A percentile compares a stretch with the other conserved stretches of the same genome.
Evolutionary conservation across 768 basidiomycete genomes (phyloP).

Genomic region (Suillus americanus): DNA sequence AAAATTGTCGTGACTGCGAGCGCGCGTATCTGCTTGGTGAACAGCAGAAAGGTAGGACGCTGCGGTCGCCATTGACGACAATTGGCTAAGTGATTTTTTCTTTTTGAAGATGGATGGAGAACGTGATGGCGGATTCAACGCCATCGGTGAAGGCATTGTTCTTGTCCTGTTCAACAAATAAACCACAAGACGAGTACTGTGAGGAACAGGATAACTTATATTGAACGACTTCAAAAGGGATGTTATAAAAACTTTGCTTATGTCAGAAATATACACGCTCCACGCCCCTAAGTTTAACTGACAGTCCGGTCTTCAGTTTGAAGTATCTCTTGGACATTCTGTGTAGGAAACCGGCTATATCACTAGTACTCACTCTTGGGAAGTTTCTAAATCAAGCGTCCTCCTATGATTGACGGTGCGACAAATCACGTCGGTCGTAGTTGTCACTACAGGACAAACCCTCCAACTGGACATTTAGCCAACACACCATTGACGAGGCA

Average conservation of each 20-base stretch:
- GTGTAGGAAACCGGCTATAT: neutral
- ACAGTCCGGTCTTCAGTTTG: neutral
- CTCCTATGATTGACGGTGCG: neutral
- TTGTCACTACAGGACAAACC: neutral
- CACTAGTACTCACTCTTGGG: neutral
- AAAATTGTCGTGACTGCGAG: conserved; percentile 43
- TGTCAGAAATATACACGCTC: neutral
- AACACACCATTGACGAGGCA: neutral
- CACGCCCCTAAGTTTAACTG: neutral
- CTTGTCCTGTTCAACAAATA: conserved; percentile 10
- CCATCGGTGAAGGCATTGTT: conserved; percentile 62
- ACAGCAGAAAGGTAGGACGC: conserved; percentile 62
- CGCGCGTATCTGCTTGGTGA: conserved; percentile 56
- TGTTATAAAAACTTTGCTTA: neutral
- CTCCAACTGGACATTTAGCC: neutral
- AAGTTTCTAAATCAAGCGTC: neutral
- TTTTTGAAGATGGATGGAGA: conserved; percentile 61
- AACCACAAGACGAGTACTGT: conserved; percentile 12
- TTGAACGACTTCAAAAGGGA: neutral
- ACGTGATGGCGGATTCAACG: conserved; percentile 50
- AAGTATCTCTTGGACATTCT: neutral
- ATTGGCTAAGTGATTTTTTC: conserved; percentile 41
- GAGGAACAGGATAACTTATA: neutral
- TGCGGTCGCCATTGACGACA: conserved; percentile 48
- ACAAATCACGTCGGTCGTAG: neutral